Conservation (phyloP, 768 basidiomycete species). For the Trametes meyenii region DNA sequence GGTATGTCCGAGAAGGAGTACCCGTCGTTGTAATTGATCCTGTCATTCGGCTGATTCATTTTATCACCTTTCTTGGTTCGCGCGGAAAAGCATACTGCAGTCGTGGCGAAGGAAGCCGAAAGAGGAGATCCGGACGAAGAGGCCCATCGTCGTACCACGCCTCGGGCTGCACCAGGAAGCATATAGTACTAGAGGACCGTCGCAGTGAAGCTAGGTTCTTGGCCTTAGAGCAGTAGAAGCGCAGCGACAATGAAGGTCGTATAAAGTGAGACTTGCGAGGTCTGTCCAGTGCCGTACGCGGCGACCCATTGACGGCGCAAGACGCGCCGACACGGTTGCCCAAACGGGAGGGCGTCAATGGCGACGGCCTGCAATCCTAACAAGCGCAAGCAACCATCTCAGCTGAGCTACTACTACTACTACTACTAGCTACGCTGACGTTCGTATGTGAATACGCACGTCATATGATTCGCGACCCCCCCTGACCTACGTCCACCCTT, state of each 20-base stretch:
- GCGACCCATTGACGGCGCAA: background rate
- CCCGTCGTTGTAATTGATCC: slow-evolving; percentile 77
- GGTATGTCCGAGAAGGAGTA: slow-evolving; percentile 54
- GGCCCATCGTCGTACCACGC: slow-evolving; percentile 2
- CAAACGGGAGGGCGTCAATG: slow-evolving; percentile 8
- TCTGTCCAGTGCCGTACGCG: background rate
- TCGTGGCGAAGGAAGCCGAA: slow-evolving; percentile 8
- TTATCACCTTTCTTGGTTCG: slow-evolving; percentile 16
- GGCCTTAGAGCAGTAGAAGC: background rate
- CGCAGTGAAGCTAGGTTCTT: background rate
- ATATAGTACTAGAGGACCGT: slow-evolving; percentile 6
- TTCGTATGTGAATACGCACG: too few species aligned
- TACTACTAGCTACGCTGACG: too few species aligned
- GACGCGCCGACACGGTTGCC: background rate
- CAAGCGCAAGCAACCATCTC: slow-evolving; percentile 4
- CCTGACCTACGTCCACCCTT: too few species aligned
- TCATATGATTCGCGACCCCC: too few species aligned
- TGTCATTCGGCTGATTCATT: slow-evolving; percentile 44
- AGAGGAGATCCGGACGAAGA: background rate
- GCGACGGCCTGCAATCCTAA: slow-evolving; percentile 17
- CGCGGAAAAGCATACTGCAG: background rate
- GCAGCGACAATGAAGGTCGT: background rate
- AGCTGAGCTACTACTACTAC: too few species aligned
- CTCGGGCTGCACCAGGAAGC: slow-evolving; percentile 11
- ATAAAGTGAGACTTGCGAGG: background rate